Percentiles rank a stretch among this genome's conserved stretches.
These are phyloP conservation scores for Colletotrichum cereale DNA, from an alignment of 2,329 filamentous ascomycete genomes.

Conservation along the genomic window DNA sequence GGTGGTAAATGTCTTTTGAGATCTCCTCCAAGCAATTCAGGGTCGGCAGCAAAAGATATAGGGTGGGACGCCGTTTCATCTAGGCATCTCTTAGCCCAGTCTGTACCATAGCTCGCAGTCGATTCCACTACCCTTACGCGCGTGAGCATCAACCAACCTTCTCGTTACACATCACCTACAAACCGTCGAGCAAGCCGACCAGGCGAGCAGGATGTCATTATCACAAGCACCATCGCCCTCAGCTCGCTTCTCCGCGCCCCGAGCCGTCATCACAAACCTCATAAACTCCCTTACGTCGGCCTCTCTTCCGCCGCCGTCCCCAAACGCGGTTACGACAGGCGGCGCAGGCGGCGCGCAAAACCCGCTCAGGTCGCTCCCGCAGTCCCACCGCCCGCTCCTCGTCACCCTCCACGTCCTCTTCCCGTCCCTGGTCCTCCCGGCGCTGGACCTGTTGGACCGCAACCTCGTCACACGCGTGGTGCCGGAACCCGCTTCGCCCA, in stretches of 20 bases:
- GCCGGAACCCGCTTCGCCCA: background rate
- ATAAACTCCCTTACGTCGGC: constrained; percentile 55
- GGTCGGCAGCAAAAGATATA: background rate
- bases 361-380: constrained; percentile 48
- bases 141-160: background rate
- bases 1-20: background rate
- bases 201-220: constrained; percentile 3
- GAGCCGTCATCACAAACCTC: constrained; percentile 63
- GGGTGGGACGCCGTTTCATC: background rate
- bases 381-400: constrained; percentile 67
- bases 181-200: background rate
- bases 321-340: background rate
- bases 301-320: constrained; percentile 43
- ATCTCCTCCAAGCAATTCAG: too few species aligned
- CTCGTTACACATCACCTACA: background rate
- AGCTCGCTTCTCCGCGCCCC: constrained; percentile 52
- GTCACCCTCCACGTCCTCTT: constrained; percentile 88
- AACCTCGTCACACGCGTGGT: constrained; percentile 73
- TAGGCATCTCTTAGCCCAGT: background rate
- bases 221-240: background rate
- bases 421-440: constrained; percentile 83
- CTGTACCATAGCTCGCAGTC: background rate
- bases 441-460: constrained; percentile 88
- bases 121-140: background rate
- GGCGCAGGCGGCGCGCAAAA: constrained; percentile 36